Evolutionary conservation across 2,329 filamentous ascomycete species (phyloP), one percentile per base, ranked within the genome.

Genomic region (Knufia fluminis): DNA sequence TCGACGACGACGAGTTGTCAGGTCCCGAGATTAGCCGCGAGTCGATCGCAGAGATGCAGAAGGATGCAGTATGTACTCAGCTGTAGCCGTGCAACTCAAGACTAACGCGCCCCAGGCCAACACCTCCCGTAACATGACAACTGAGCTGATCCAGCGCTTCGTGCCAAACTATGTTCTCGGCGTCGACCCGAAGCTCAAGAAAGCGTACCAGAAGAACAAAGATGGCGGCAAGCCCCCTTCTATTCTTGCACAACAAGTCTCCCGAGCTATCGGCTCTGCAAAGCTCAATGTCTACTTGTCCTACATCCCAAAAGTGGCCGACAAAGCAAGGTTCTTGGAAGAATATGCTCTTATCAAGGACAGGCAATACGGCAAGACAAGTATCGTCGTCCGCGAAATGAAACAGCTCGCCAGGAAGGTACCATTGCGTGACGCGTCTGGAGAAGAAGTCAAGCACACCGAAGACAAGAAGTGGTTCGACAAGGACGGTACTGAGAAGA

Each of bases 271-370:
- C 8, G 17, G 10, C 9, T 16, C n/a, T 28, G 45, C 45, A 8
- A n/a, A 38, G 23, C 7, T 48, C 24, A 38, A 39, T 19, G 19
- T 40, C 45, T 48, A 48, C 22, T 32, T 48, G 7, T 39, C 32
- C 16, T 19, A 48, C 22, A 22, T 22, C 35, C 16, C 9, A 6
- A 16, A 16, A 3, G 4, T 48, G 4, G 23, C n/a, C 2, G 39
- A 48, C 14, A 48, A 48, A 12, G 4, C 17, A 3, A 2, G 12
- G 3, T 40, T 39, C 33, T 16, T 46, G 4, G 8, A 17, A 4
- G 17, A 46, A 26, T 46, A 33, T 17, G 2, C 10, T 3, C 7
- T 3, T 16, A 42, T 42, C 22, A 20, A 32, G 8, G 26, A 45
- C 12, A n/a, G 14, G 22, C 9, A 28, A 8, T 4, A n/a, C 4